These are phyloP conservation scores for Neolecta irregularis DNA, from an alignment of 1,139 yeast species.

Conservation along the genomic window DNA sequence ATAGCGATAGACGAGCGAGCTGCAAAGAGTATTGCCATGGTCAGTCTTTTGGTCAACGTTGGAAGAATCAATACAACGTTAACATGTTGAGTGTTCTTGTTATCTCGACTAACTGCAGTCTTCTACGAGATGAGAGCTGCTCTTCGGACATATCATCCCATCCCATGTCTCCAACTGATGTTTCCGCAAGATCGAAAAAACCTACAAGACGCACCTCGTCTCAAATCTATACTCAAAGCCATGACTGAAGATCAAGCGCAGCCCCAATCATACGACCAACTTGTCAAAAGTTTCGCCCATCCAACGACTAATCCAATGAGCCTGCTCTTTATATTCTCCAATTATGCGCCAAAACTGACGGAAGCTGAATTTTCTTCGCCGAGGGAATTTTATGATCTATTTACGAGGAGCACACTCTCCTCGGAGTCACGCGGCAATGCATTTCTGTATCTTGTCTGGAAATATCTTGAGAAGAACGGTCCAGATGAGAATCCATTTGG, in stretches of 20 bases:
- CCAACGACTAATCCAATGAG: conserved; percentile 55
- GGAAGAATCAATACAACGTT: conserved; percentile 93
- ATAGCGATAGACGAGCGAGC: conserved; percentile 52
- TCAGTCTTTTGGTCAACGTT: conserved; percentile 73
- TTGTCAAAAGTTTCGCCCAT: conserved; percentile 17
- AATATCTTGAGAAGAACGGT: conserved; percentile 60
- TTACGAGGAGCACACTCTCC: conserved; percentile 36
- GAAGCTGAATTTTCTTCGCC: conserved; percentile 26
- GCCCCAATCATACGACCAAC: conserved; percentile 32
- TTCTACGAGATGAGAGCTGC: conserved; percentile 44
- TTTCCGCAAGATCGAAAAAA: conserved; percentile 45
- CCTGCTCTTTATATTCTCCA: conserved; percentile 57
- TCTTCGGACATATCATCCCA: conserved; percentile 82
- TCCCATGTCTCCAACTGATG: conserved; percentile 71
- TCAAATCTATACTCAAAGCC: conserved; percentile 78
- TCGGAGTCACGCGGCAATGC: conserved; percentile 55
- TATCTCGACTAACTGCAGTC: conserved; percentile 1
- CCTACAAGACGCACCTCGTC: conserved; percentile 84
- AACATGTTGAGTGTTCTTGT: too few relatives aligned
- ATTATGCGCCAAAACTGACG: conserved; percentile 40
- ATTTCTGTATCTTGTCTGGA: conserved; percentile 70
- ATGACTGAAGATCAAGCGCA: conserved; percentile 44
- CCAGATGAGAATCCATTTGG: conserved; percentile 57
- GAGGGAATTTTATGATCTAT: conserved; percentile 44
- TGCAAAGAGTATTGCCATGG: conserved; percentile 55